Conservation (phyloP, 208 protist species). For the Leishmania guyanensis region DNA sequence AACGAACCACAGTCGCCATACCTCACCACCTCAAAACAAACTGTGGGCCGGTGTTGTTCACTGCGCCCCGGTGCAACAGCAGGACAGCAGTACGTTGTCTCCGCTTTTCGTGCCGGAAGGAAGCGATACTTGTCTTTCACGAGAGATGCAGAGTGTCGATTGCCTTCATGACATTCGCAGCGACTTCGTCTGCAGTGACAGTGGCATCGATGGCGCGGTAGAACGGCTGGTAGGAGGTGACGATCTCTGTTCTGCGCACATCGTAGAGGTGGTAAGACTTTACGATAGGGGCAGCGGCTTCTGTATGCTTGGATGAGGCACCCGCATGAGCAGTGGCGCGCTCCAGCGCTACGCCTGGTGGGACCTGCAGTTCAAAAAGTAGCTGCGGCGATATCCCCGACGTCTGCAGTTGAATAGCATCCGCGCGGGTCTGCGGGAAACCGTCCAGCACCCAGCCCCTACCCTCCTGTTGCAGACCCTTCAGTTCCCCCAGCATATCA, state of each 20-base stretch:
- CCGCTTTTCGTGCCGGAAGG: too few relatives aligned
- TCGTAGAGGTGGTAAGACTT: slow-evolving; percentile 23
- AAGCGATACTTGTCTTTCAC: background rate
- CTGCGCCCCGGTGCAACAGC: background rate
- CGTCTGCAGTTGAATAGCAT: slow-evolving; percentile 78
- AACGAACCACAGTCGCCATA: background rate
- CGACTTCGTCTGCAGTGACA: background rate
- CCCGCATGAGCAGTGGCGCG: slow-evolving; percentile 10
- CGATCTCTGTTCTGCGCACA: slow-evolving; percentile 21
- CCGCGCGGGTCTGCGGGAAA: slow-evolving; percentile 71
- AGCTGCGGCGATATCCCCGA: slow-evolving; percentile 66
- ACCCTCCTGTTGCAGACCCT: slow-evolving; percentile 34
- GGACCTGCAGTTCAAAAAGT: slow-evolving; percentile 71
- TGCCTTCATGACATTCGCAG: background rate
- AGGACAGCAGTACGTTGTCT: background rate
- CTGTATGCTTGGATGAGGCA: background rate
- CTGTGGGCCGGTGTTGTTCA: background rate
- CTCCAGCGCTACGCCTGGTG: slow-evolving; percentile 35
- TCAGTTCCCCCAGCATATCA: slow-evolving; percentile 57
- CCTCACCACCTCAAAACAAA: background rate
- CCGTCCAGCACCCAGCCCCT: slow-evolving; percentile 87
- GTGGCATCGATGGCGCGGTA: slow-evolving; percentile 14
- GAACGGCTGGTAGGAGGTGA: slow-evolving; percentile 19
- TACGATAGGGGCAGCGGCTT: background rate
- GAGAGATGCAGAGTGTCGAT: slow-evolving; percentile 15